Base-by-base conservation (phyloP, 108 stramenopile species). In the Chaetoceros tenuissimus region DNA sequence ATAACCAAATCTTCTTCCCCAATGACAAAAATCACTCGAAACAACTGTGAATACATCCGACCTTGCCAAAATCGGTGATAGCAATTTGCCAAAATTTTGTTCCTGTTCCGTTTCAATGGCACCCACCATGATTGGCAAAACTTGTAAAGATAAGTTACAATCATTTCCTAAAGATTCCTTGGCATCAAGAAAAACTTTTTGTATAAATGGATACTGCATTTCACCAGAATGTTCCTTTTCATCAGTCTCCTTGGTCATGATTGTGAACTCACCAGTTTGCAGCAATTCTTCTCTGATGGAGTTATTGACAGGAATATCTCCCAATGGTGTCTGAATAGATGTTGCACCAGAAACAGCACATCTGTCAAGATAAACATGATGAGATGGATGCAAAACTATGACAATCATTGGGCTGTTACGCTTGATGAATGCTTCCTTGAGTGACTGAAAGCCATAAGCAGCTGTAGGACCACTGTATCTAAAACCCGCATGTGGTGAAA, bases 171-270 rank as follows among this genome's bases (percentile, higher is more conserved):
- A 46, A 3, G 47, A 21, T 2, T 62, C 59, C 19, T 62, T 67
- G 21, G 67, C 47, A 50, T 61, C 61, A 24, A 55, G 48, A 17
- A 78, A 29, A 31, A 82, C 71, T 53, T 88, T 78, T 57, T 75
- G 72, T 52, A 92, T 77, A 48, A 73, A 92, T 1, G 90, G 90
- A 60, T 88, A 92, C 56, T 88, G 86, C 90, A 92, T 88, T 73
- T 92, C 90, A 34, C 86, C 90, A 10, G 79, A 81, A 59, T 92
- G 90, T 59, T 92, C 90, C 17, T 66, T 48, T 47, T 92, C 86
- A 48, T 92, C 90, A 1, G 68, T 74, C 3, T 24, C 29, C 34
- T 70, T 46, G n/a, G 72, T 46, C 90, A 92, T 87, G 18, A 71
- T 31, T 2, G 66, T 51, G 66, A 86, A 86, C 24, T 66, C 61